A percentile compares a stretch with the other conserved stretches of the same genome.
Conservation (phyloP, 257 asterid species). For the Eustoma russellianum region DNA sequence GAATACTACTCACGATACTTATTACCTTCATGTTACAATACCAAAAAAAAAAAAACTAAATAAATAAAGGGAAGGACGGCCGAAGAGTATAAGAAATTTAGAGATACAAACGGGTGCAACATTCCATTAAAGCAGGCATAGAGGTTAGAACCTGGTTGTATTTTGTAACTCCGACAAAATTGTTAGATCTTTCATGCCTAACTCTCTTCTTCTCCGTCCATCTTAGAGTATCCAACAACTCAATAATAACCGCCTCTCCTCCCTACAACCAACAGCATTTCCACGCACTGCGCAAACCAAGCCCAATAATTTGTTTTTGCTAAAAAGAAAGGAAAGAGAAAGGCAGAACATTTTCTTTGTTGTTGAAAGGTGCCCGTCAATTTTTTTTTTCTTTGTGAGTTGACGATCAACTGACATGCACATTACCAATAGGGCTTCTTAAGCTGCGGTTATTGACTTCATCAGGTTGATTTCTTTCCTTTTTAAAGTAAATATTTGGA, state of each 20-base stretch:
- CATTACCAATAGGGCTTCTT: slow-evolving; percentile 16
- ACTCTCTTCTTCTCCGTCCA: not conserved
- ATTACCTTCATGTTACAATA: no score
- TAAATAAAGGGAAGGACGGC: no score
- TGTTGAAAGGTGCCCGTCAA: slow-evolving; percentile 5
- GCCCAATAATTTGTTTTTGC: not conserved
- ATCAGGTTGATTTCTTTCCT: slow-evolving; percentile 5
- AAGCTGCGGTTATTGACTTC: slow-evolving; percentile 26
- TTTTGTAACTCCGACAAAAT: not conserved
- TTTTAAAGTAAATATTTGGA: not conserved
- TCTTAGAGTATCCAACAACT: not conserved
- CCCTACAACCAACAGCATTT: slow-evolving; percentile 17
- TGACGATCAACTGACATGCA: slow-evolving; percentile 17
- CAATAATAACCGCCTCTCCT: slow-evolving; percentile 22
- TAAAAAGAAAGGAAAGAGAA: slow-evolving; percentile 1
- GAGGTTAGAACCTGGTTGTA: no score
- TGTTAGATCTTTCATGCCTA: slow-evolving; percentile 2
- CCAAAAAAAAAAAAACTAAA: no score
- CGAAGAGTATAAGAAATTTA: no score
- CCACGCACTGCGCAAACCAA: slow-evolving; percentile 18
- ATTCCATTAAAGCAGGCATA: no score
- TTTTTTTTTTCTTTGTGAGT: slow-evolving; percentile 2
- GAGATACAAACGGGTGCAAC: no score
- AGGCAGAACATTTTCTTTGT: not conserved
- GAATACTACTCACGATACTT: no score